Conservation (phyloP, 192 early-diverging fungal genomes). For the Linnemannia exigua region DNA sequence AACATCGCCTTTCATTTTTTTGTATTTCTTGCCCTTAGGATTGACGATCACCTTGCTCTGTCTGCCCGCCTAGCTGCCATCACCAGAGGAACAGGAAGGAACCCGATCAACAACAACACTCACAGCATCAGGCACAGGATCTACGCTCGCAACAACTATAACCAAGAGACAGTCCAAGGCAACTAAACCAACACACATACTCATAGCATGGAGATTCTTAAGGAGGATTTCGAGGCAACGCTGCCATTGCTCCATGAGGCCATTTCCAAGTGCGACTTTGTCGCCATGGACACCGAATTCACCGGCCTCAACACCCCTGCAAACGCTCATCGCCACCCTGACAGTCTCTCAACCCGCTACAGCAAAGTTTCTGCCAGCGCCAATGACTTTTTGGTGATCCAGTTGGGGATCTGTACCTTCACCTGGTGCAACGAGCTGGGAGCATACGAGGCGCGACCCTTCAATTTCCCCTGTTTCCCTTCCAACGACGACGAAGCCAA, state of each 20-base stretch:
- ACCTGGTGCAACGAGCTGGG: conserved; percentile 68
- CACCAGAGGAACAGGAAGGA: neutral
- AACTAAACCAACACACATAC: neutral
- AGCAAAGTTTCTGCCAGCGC: conserved; percentile 40
- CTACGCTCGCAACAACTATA: neutral
- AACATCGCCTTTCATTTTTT: neutral
- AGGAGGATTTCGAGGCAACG: conserved; percentile 70
- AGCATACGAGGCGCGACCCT: conserved; percentile 82
- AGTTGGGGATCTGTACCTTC: conserved; percentile 90
- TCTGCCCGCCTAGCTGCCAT: neutral
- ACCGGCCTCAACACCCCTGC: conserved; percentile 62
- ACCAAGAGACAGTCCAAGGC: neutral
- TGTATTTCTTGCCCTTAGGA: neutral
- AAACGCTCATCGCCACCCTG: conserved; percentile 26
- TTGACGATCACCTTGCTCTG: neutral
- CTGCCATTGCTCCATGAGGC: conserved; percentile 75
- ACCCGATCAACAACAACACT: neutral
- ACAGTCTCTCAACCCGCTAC: conserved; percentile 47
- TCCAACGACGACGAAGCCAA: conserved; percentile 58
- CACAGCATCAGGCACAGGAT: neutral
- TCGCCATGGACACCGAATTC: conserved; percentile 87
- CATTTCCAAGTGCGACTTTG: conserved; percentile 77
- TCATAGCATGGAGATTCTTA: conserved; percentile 75
- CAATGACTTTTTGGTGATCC: conserved; percentile 69
- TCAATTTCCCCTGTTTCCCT: conserved; percentile 94